Evolutionary conservation across 2,329 filamentous ascomycete species (phyloP).

Genomic region (Metarhizium brunneum): DNA sequence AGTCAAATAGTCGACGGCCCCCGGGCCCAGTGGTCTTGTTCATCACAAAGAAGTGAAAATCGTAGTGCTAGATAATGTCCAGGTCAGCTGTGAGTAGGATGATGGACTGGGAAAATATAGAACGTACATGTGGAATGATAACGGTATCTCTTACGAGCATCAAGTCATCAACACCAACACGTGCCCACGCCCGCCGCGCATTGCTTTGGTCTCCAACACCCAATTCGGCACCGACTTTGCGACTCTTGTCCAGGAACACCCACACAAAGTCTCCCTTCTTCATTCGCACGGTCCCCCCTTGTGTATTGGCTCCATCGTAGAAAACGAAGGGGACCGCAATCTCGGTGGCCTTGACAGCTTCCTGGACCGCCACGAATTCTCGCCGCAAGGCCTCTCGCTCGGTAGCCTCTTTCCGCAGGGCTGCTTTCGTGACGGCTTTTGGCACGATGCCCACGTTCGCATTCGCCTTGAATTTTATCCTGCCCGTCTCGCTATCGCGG

Average conservation of each 20-base stretch:
- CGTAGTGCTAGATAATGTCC: slow-evolving; percentile 63
- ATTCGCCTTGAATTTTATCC: slow-evolving; percentile 51
- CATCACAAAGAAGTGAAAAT: slow-evolving; percentile 94
- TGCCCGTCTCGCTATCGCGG: slow-evolving; percentile 8
- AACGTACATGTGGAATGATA: slow-evolving; percentile 85
- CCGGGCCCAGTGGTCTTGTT: slow-evolving; percentile 73
- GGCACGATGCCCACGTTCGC: slow-evolving; percentile 54
- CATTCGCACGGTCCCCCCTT: slow-evolving; percentile 73
- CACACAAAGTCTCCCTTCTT: slow-evolving; percentile 92
- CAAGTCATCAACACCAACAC: slow-evolving; percentile 89
- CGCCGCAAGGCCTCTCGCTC: slow-evolving; percentile 69
- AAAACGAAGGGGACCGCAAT: slow-evolving; percentile 93
- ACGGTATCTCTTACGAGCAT: slow-evolving; percentile 86
- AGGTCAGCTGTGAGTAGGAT: background rate
- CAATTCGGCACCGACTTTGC: slow-evolving; percentile 80
- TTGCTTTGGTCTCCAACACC: slow-evolving; percentile 63
- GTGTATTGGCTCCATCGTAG: slow-evolving; percentile 87
- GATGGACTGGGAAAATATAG: background rate
- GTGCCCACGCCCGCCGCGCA: slow-evolving; percentile 72
- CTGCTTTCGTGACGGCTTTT: slow-evolving; percentile 60
- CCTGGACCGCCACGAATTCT: slow-evolving; percentile 77
- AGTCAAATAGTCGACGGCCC: slow-evolving; percentile 68
- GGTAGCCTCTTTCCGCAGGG: slow-evolving; percentile 68
- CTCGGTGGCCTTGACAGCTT: slow-evolving; percentile 79
- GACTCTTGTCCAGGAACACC: slow-evolving; percentile 85